Evolutionary conservation across 805 yeast species (phyloP), one percentile per base, ranked within the genome.

Genomic region (Nakazawaea ishiwadae): DNA sequence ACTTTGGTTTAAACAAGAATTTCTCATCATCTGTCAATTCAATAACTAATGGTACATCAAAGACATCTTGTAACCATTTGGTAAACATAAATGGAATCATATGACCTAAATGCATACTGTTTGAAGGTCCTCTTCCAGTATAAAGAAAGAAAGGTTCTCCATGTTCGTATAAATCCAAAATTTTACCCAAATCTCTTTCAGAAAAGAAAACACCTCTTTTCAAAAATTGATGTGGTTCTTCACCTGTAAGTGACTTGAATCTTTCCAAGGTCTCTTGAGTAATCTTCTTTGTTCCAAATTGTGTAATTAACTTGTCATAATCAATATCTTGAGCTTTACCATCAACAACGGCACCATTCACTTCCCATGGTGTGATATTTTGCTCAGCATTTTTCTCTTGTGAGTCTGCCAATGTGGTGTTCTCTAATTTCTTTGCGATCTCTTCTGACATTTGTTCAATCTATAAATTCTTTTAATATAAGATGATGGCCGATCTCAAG

Each of bases 81-180:
- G 99, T 93, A 70, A 93, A 93, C 24, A 84, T 63, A 59, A 93
- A 93, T 14, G 99, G 99, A 46, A 90, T 76, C 89, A 91, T 81
- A 63, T 93, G 99, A 40, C 99, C 99, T 67, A 93, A 71, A 61
- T 93, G 99, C 86, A 93, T 83, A 16, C 93, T 83, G 53, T 84
- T 96, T 1, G 96, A 85, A 28, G 99, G 98, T 4, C 99, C 99
- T 62, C 99, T 78, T 30, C 99, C 99, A 12, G 99, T 93, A 62
- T 93, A 93, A 48, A 93, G 68, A 68, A 91, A 93, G 64, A 93
- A 93, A 23, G 90, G 96, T 65, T 93, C 88, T 16, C 96, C 96
- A 57, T 84, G 86, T 66, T 93, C 98, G 62, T 93, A 88, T 51
- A 89, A 64, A 58, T 86, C 95, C 56, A 91, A 72, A 55, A 91